Conservation (phyloP, 2,329 filamentous ascomycete genomes). For the Laburnicola sp. region DNA sequence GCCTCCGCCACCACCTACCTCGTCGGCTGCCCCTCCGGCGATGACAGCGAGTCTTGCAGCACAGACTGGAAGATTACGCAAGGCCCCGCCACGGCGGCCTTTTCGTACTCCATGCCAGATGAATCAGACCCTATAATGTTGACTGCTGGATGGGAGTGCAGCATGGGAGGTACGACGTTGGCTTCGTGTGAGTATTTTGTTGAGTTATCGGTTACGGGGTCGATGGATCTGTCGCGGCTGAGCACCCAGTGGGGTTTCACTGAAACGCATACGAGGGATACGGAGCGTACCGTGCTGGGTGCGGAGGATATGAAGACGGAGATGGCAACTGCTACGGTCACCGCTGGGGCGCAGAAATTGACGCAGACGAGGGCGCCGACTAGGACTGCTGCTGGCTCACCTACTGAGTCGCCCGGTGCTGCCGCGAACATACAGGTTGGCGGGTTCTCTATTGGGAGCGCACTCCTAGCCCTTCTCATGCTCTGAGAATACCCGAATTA, state of each 20-base stretch:
- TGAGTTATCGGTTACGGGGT: background rate
- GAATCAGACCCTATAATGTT: background rate
- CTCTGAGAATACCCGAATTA: too few relatives aligned
- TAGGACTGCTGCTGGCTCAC: background rate
- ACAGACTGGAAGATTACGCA: conserved; percentile 1
- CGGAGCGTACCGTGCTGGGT: background rate
- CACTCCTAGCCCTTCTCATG: conserved; percentile 2
- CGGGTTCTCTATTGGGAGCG: background rate
- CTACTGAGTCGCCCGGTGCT: background rate
- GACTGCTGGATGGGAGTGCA: conserved; percentile 1
- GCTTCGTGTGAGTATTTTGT: background rate
- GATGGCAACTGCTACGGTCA: background rate
- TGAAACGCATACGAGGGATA: background rate
- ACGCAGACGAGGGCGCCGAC: background rate
- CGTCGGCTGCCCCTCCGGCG: background rate
- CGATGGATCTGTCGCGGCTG: background rate
- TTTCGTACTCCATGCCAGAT: background rate
- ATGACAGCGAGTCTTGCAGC: background rate
- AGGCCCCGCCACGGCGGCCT: background rate
- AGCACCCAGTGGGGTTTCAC: background rate
- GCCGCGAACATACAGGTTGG: background rate
- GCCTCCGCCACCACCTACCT: background rate
- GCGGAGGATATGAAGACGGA: background rate
- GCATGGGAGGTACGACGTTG: background rate
- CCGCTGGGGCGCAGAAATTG: conserved; percentile 3